Conservation (phyloP, 225 moss, liverwort and hornwort species). For the Bryoerythrophyllum caledonicum region DNA sequence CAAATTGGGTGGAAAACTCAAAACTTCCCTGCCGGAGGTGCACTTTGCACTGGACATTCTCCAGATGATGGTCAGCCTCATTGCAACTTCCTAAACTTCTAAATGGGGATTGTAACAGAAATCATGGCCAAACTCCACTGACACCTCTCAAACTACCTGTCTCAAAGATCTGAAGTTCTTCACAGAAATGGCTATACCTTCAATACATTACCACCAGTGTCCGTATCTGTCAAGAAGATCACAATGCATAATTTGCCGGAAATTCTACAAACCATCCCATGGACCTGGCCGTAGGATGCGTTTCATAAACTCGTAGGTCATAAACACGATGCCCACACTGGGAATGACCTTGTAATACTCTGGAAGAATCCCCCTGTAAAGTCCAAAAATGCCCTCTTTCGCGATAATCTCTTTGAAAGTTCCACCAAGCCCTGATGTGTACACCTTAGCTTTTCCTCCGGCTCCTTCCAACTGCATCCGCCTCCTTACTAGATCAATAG, state of each 20-base stretch:
- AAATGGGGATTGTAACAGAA: too few relatives aligned
- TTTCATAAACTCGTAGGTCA: conserved; percentile 99
- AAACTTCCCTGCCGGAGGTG: conserved; percentile 37
- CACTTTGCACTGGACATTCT: too few relatives aligned
- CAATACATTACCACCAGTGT: too few relatives aligned
- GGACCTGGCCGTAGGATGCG: conserved; percentile 75
- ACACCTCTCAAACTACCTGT: too few relatives aligned
- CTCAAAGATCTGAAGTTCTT: too few relatives aligned
- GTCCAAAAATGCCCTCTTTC: conserved; percentile 77
- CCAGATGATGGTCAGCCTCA: too few relatives aligned
- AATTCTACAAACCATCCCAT: conserved; percentile 61
- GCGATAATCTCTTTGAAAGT: conserved; percentile 77
- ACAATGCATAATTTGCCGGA: too few relatives aligned
- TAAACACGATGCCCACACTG: conserved; percentile 98
- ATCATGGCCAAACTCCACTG: too few relatives aligned
- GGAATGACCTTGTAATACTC: conserved; percentile 99
- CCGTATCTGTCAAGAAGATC: too few relatives aligned
- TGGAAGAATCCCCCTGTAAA: conserved; percentile 95
- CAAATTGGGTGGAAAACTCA: conserved; percentile 41
- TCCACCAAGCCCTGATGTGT: conserved; percentile 78
- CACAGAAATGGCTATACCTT: too few relatives aligned
- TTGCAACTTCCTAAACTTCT: conserved; percentile 26
- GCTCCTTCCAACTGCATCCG: conserved; percentile 99
- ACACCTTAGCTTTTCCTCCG: conserved; percentile 76
- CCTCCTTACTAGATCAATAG: conserved; percentile 90